phyloP scores from a whole-genome alignment of 805 yeast species.

The Myxozyma melibiosi region DNA sequence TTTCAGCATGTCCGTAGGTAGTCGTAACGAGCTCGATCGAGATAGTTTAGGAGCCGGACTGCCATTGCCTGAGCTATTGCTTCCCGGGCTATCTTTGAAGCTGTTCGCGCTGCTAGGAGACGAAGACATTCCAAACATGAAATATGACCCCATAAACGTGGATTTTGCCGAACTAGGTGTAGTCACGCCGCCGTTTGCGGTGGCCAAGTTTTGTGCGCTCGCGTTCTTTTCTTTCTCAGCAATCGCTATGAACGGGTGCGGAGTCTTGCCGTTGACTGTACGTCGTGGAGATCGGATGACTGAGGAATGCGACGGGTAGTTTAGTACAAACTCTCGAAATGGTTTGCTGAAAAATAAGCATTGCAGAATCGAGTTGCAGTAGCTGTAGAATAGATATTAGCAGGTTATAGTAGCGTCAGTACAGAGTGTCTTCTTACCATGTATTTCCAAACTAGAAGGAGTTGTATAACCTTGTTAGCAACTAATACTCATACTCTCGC shows the following conservation, averaged over 20 bases:
- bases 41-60: background rate
- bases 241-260: conserved; percentile 17
- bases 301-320: conserved; percentile 46
- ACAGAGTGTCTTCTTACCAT: conserved; percentile 42
- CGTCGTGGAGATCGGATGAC: conserved; percentile 24
- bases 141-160: conserved; percentile 6
- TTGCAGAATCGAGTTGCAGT: conserved; percentile 89
- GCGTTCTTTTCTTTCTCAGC: conserved; percentile 11
- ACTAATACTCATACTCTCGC: no score
- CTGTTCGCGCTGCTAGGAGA: background rate
- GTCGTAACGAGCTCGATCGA: conserved; percentile 4
- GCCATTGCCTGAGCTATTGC: background rate
- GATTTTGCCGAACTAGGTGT: background rate
- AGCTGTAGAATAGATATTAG: conserved; percentile 43
- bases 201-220: conserved; percentile 33
- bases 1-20: conserved; percentile 24
- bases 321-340: conserved; percentile 62
- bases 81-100: background rate
- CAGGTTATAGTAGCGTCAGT: conserved; percentile 44
- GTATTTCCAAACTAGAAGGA: conserved; percentile 64
- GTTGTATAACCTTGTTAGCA: background rate
- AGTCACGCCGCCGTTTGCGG: background rate
- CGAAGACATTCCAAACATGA: conserved; percentile 2
- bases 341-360: conserved; percentile 74
- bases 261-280: conserved; percentile 15